These are phyloP conservation scores for Botryotinia convoluta DNA, from an alignment of 2,329 filamentous ascomycete species.

Conservation along the genomic window DNA sequence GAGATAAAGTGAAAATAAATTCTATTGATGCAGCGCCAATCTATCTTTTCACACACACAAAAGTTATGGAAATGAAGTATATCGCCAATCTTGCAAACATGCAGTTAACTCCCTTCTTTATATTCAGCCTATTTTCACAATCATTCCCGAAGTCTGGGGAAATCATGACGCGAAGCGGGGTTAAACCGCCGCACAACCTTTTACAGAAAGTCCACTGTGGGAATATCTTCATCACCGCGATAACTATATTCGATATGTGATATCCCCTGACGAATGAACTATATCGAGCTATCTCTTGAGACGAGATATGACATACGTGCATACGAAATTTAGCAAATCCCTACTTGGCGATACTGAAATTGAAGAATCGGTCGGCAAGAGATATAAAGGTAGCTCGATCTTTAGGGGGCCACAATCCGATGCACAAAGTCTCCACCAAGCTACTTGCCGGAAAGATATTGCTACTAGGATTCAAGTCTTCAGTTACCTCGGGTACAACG, in stretches of 20 bases:
- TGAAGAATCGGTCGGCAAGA: background rate
- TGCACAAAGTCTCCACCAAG: background rate
- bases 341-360: background rate
- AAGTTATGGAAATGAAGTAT: background rate
- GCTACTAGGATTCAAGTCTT: background rate
- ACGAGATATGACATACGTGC: background rate
- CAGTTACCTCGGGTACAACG: background rate
- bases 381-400: background rate
- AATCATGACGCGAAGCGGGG: slow-evolving; percentile 17
- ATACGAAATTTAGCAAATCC: background rate
- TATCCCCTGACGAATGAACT: too few species aligned
- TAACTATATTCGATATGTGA: background rate
- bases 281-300: background rate
- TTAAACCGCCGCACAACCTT: background rate
- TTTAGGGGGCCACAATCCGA: background rate
- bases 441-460: background rate
- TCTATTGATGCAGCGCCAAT: background rate
- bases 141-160: slow-evolving; percentile 18
- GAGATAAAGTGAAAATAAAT: background rate
- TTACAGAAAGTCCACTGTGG: background rate
- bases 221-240: slow-evolving; percentile 7
- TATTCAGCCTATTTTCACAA: slow-evolving; percentile 12
- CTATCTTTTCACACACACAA: background rate
- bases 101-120: background rate
- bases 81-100: slow-evolving; percentile 16